A percentile compares a stretch with the other conserved stretches of the same genome.
These are phyloP conservation scores for Trichosporon faecale DNA, from an alignment of 1,284 basidiomycete genomes.

Conservation along the genomic window DNA sequence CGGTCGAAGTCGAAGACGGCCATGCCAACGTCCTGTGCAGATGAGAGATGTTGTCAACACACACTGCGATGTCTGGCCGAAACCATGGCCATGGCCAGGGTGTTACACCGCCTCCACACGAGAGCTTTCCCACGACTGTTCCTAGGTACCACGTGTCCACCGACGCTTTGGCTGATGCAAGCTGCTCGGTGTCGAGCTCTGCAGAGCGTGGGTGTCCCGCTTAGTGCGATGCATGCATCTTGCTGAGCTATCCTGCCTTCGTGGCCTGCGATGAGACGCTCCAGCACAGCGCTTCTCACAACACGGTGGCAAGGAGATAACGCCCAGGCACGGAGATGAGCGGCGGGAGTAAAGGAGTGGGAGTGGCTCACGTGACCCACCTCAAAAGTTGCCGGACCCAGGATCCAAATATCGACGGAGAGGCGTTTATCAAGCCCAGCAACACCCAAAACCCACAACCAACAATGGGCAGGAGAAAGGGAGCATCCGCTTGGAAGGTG, in stretches of 20 bases:
- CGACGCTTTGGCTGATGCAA: too few relatives aligned
- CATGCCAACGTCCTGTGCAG: conserved; percentile 2
- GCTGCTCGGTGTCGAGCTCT: not conserved
- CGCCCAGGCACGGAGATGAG: conserved; percentile 9
- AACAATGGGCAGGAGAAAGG: conserved; percentile 11
- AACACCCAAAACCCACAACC: not conserved
- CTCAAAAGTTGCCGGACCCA: conserved; percentile 2
- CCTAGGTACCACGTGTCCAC: not conserved
- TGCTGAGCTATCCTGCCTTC: too few relatives aligned
- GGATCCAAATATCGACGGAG: not conserved
- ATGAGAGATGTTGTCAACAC: not conserved
- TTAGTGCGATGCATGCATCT: too few relatives aligned
- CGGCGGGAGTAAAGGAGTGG: not conserved
- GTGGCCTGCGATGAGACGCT: too few relatives aligned
- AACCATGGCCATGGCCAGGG: not conserved
- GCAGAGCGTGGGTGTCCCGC: too few relatives aligned
- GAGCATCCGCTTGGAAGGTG: conserved; percentile 4
- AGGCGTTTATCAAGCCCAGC: not conserved
- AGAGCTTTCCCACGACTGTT: not conserved
- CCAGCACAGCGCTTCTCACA: too few relatives aligned
- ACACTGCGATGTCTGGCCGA: not conserved
- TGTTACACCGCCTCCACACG: conserved; percentile 10
- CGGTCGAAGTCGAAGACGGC: not conserved
- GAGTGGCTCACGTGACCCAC: not conserved
- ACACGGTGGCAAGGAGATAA: not conserved